phyloP scores from a whole-genome alignment of 2,329 filamentous ascomycete genomes.

The Exophiala sp. region DNA sequence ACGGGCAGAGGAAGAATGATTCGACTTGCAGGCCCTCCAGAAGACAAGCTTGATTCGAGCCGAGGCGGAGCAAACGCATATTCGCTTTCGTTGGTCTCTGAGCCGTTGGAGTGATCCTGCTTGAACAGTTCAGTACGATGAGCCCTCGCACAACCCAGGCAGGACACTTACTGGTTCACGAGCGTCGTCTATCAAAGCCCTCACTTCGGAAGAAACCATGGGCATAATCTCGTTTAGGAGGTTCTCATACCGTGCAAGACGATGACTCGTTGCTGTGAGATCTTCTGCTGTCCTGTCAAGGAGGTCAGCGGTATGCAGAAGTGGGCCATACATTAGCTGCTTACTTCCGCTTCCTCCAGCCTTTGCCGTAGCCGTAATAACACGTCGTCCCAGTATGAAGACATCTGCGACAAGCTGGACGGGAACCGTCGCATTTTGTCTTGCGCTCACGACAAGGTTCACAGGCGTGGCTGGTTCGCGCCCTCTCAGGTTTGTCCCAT shows the following conservation, averaged over 20 bases:
- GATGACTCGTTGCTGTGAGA: slow-evolving; percentile 25
- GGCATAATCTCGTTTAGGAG: slow-evolving; percentile 27
- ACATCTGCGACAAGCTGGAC: slow-evolving; percentile 27
- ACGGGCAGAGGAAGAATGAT: slow-evolving; percentile 21
- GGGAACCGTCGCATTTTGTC: slow-evolving; percentile 29
- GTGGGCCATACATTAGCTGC: background rate
- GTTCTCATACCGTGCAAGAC: slow-evolving; percentile 27
- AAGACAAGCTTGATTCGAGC: slow-evolving; percentile 7
- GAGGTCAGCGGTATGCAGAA: background rate
- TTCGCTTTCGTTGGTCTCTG: slow-evolving; percentile 21
- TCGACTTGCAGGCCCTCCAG: slow-evolving; percentile 9
- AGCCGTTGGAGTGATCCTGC: slow-evolving; percentile 24
- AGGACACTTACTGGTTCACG: slow-evolving; percentile 21
- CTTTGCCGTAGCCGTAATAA: slow-evolving; percentile 30
- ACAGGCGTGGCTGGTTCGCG: slow-evolving; percentile 29
- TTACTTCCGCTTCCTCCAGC: slow-evolving; percentile 30
- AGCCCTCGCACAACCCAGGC: background rate
- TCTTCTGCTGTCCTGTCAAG: slow-evolving; percentile 27
- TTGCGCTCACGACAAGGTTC: slow-evolving; percentile 30
- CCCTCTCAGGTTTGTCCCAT: slow-evolving; percentile 28
- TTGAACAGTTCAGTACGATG: background rate
- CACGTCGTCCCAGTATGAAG: slow-evolving; percentile 28
- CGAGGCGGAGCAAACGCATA: slow-evolving; percentile 7
- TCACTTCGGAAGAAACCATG: slow-evolving; percentile 25
- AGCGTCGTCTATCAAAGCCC: slow-evolving; percentile 26